Base-by-base conservation (phyloP, 129 eudicot genomes). In the Deinandra increscens region DNA sequence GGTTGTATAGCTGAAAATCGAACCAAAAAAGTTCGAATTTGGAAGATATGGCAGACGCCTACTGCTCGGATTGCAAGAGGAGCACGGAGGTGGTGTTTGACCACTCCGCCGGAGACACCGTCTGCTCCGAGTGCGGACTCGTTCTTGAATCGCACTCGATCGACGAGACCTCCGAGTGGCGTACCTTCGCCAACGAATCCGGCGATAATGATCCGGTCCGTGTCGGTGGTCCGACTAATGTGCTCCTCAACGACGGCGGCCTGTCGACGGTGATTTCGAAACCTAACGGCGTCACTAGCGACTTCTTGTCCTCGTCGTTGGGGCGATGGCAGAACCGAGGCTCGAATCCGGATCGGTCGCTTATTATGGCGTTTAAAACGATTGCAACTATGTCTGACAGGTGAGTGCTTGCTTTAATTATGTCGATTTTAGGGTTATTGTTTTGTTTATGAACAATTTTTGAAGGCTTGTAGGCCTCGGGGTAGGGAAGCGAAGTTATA, bases 81-180 rank as follows among this genome's bases (percentile, higher is more conserved):
- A 69, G 66, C 68, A 89, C 94, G 60, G 94, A 89, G 84, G 90
- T 82, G 29, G 90, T 89, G 20, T 80, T 74, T 81, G 90, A 86
- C 51, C 94, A 86, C 81, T 62, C 88, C 3, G 90, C 96, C 17
- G 96, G 96, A 12, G 96, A 89, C 73, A 84, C 90, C 23, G 88
- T 89, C 50, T 89, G 96, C 59, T 89, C 90, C 39, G 94, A 89
- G 80, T 89, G 94, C 56, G 96, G 96, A 0, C 86, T 89, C 68
- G 96, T 89, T 19, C 82, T 89, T 3, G 96, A 86, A 44, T 83
- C 94, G 6, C 83, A 79, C 53, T 89, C 90, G 5, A 84, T 89
- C 44, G 96, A 89, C 43, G 96, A 89, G 79, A 84, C 90, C 0
- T 86, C 94, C 31, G 96, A 89, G 80, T 89, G 96, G 96, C 75